Base-by-base conservation (phyloP, 139 green algal species). In the Pleodorina starrii region DNA sequence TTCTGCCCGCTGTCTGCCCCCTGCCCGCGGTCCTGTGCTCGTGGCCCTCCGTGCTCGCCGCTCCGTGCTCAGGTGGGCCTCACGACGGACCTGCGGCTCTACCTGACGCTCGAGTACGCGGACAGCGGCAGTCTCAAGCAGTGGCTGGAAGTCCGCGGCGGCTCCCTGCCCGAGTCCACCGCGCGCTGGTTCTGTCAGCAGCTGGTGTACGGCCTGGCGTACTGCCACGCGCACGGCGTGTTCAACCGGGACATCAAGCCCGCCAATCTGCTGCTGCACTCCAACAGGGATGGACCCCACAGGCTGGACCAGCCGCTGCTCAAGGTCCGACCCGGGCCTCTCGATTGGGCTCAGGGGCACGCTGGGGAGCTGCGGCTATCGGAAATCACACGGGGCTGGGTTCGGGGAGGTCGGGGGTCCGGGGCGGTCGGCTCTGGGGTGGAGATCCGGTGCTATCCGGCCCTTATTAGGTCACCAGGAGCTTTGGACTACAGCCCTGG, bases 141-240 rank as follows among this genome's bases (percentile, higher is more conserved):
- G 35, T 78, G 42, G 54, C 50, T 90, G 42, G 73, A 17, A 9
- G 21, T 29, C 38, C 82, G n/a, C 4, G 82, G 63, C 16, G 86
- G 76, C 96, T 89, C 93, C 5, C 94, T 99, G 75, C 90, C 88
- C 5, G 97, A 99, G 92, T 94, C 92, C 63, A 95, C 97, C 91
- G 97, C 97, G 46, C 91, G 97, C 17, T 99, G 95, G 94, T 99
- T 99, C 91, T 97, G 98, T 68, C 95, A 97, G 90, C 95, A 97
- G 94, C 93, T 99, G 12, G 96, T 99, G 21, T 94, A 97, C 25
- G 97, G 96, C 4, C 94, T 99, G 27, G 95, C 97, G 88, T 99
- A 99, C 92, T 96, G 97, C 71, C 90, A 92, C 85, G 42, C 42
- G 43, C 46, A 80, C 2, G 89, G 96, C 21, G 96, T 98, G 32